Base-by-base conservation (phyloP, 495 filamentous ascomycete genomes). In the Halenospora varia region DNA sequence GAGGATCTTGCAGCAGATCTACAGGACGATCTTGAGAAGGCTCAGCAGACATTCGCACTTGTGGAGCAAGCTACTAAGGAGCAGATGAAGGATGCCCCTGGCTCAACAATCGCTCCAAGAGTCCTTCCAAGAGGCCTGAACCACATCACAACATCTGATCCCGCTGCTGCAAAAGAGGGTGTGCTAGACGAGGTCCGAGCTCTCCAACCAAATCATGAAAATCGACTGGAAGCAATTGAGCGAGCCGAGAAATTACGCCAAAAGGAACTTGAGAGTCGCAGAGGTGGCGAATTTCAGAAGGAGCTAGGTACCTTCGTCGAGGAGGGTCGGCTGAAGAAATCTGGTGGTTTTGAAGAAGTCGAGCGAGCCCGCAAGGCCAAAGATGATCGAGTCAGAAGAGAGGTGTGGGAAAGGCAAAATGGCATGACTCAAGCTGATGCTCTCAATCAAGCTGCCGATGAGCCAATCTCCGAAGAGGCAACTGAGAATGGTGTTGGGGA, bases 31-130 rank as follows among this genome's bases (percentile, higher is more conserved):
- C 76, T 99, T 26, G 94, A 96, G 67, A 96, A 97, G 69, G 91
- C 92, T 15, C 82, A 85, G 1, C 85, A 93, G 70, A 97, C 92
- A 0, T 96, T 99, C 69, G 85, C 87, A 19, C 80, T 99, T 2
- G 93, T 99, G 9, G 95, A 97, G 70, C 87, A 97, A 72, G 94
- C 94, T 4, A 96, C 92, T 6, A 94, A 94, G 71, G 90, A 97
- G 71, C 94, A 97, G 70, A 87, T 92, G 66, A 84, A 92, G 65
- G 83, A 90, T 61, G 74, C 71, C 9, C 80, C 82, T 45, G 70
- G 72, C 2, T n/a, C n/a, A n/a, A 65, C 62, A 10, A 76, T 74
- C 13, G 70, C 71, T 42, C 65, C 78, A 15, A 78, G 86, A 46
- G 70, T 73, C 39, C 77, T 82, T 35, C 78, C 76, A 18, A 74